These are phyloP conservation scores for Trametes cinnabarina DNA, from an alignment of 768 basidiomycete species.

Conservation along the genomic window DNA sequence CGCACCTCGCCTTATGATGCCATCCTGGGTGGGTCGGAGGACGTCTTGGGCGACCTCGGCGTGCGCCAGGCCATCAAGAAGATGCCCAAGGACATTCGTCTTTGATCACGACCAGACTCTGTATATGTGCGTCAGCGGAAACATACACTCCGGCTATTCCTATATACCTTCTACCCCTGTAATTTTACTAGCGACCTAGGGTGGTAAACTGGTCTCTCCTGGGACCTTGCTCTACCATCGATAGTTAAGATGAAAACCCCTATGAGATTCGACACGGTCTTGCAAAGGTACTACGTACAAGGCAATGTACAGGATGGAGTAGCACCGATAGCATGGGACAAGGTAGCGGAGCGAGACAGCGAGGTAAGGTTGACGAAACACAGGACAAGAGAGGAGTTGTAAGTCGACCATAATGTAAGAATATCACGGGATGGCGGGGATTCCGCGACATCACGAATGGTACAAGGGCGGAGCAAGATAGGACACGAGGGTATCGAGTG, in stretches of 20 bases:
- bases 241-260: no score
- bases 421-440: no score
- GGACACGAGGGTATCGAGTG: not conserved
- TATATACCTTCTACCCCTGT: no score
- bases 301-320: not conserved
- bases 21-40: constrained; percentile 78
- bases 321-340: constrained; percentile 2
- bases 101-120: constrained; percentile 28
- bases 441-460: no score
- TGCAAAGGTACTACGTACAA: constrained; percentile 6
- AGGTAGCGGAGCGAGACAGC: constrained; percentile 11
- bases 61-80: constrained; percentile 71
- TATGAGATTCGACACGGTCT: not conserved
- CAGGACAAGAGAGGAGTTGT: not conserved
- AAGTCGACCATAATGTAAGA: not conserved
- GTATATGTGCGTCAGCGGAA: no score
- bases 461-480: not conserved
- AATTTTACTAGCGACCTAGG: no score
- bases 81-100: constrained; percentile 53
- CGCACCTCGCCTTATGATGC: constrained; percentile 83
- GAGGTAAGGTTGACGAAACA: not conserved
- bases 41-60: constrained; percentile 71
- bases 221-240: no score
- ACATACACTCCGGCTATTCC: no score
- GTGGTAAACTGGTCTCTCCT: not conserved